These are phyloP conservation scores for Actinomucor elegans DNA, from an alignment of 371 early-diverging fungal species.

Conservation along the genomic window DNA sequence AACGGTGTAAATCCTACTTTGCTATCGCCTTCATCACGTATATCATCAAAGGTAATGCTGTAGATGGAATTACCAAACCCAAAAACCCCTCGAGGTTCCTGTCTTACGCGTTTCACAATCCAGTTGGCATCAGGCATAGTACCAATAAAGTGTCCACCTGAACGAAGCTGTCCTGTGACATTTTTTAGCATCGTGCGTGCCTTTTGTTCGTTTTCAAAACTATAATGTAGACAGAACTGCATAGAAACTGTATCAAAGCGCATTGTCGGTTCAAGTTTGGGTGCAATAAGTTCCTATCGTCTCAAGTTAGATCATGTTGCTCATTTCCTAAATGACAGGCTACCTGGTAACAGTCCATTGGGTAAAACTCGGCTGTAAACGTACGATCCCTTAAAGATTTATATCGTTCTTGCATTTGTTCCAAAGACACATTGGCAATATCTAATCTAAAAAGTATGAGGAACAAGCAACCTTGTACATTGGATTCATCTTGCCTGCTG, in stretches of 20 bases:
- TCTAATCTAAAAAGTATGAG: constrained; percentile 59
- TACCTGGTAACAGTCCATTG: constrained; percentile 82
- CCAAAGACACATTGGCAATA: constrained; percentile 91
- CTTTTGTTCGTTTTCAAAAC: constrained; percentile 86
- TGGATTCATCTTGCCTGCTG: constrained; percentile 53
- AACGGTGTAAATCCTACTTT: constrained; percentile 57
- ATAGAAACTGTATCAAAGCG: constrained; percentile 88
- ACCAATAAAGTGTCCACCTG: constrained; percentile 90
- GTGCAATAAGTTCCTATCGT: constrained; percentile 55
- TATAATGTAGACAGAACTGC: constrained; percentile 99
- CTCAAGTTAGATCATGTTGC: background rate
- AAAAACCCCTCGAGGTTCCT: constrained; percentile 26
- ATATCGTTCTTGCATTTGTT: constrained; percentile 86
- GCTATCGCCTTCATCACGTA: constrained; percentile 36
- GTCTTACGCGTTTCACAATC: constrained; percentile 64
- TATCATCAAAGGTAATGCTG: constrained; percentile 74
- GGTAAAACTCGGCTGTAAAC: constrained; percentile 75
- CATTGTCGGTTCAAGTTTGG: constrained; percentile 45
- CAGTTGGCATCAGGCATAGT: constrained; percentile 95
- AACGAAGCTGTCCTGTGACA: constrained; percentile 71
- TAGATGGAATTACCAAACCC: constrained; percentile 89
- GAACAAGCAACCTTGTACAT: background rate
- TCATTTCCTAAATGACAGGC: background rate
- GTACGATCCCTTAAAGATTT: constrained; percentile 48
- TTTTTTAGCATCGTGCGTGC: constrained; percentile 85